A percentile compares a stretch with the other conserved stretches of the same genome.
Conservation (phyloP, 1,139 yeast genomes). For the Yamadazyma sp. region DNA sequence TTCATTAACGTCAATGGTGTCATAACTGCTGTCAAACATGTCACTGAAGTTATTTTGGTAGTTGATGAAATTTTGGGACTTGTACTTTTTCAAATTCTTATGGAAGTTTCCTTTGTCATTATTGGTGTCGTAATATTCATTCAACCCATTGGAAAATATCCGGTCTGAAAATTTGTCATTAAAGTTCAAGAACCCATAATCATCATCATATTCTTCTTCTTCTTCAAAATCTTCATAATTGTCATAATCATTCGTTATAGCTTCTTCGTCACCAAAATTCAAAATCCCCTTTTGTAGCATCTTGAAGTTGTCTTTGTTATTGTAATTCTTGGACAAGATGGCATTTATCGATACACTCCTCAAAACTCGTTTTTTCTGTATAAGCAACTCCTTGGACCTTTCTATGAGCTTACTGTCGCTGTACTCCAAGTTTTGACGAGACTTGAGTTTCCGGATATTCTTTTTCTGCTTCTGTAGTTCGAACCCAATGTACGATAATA, state of each 20-base stretch:
- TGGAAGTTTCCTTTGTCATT: slow-evolving; percentile 10
- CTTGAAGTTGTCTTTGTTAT: slow-evolving; percentile 16
- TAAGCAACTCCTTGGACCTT: slow-evolving; percentile 39
- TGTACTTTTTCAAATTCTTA: slow-evolving; percentile 28
- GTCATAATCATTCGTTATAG: slow-evolving; percentile 12
- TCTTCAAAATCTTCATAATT: slow-evolving; percentile 19
- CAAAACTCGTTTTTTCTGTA: slow-evolving; percentile 45
- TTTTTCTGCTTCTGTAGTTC: slow-evolving; percentile 52
- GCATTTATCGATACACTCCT: slow-evolving; percentile 48
- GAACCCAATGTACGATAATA: slow-evolving; percentile 57
- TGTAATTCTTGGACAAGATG: slow-evolving; percentile 32
- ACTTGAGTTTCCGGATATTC: slow-evolving; percentile 41
- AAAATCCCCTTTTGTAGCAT: slow-evolving; percentile 23
- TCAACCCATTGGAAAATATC: slow-evolving; percentile 31
- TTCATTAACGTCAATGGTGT: slow-evolving; percentile 8
- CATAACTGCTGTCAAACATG: slow-evolving; percentile 8
- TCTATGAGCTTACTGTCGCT: slow-evolving; percentile 56
- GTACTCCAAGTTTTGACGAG: slow-evolving; percentile 43
- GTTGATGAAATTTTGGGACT: slow-evolving; percentile 34
- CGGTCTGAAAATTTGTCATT: slow-evolving; percentile 29
- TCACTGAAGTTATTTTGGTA: slow-evolving; percentile 14
- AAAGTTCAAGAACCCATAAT: slow-evolving; percentile 37
- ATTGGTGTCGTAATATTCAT: slow-evolving; percentile 25
- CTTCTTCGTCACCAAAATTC: slow-evolving; percentile 12
- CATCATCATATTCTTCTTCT: slow-evolving; percentile 22